Evolutionary conservation across 2,329 filamentous ascomycete species (phyloP), one percentile per base, ranked within the genome.

Genomic region (Furcasterigmium sp.): DNA sequence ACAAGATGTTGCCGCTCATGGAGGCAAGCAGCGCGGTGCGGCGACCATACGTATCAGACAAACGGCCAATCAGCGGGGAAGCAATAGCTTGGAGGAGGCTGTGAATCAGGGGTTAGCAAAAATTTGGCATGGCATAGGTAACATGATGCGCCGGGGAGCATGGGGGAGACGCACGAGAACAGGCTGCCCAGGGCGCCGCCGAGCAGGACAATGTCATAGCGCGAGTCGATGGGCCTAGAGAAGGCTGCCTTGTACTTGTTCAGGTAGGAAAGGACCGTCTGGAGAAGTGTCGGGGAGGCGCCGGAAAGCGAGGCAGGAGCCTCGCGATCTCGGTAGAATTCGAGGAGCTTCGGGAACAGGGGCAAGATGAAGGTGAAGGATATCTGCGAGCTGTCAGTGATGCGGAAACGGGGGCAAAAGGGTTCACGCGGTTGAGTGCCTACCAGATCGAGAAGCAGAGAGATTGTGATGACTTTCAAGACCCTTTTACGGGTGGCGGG

Each of bases 281-380:
- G 84, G 19, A 98, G 82, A 25, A 95, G 68, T 1, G 87, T 90
- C 45, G 69, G 64, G 3, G 76, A 69, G 28, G 69, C 67, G 43
- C 69, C 68, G 39, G 62, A 55, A 13, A 64, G 60, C 34, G 67
- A 56, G n/a, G 69, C 57, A 19, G 73, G 68, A 32, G 77, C 76
- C 66, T 96, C 91, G 65, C 83, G 81, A 60, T 88, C 84, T 67
- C 89, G 87, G 71, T 97, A 98, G 77, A 96, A 97, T 56, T 94
- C 86, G 65, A 97, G 85, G 36, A 98, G 84, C 46, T 90, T 91
- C 8, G 91, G 93, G 62, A 97, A 98, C 28, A 98, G 80, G 0
- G 93, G 93, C 8, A 98, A 84, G 60, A 97, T 97, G 62, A 98
- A 96, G 23, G 93, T 98, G 64, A 98, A 98, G 44, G 91, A 96